Percentiles rank a stretch among this genome's conserved stretches.
These are phyloP conservation scores for Saccharomycopsis malanga DNA, from an alignment of 805 yeast species.

Conservation along the genomic window DNA sequence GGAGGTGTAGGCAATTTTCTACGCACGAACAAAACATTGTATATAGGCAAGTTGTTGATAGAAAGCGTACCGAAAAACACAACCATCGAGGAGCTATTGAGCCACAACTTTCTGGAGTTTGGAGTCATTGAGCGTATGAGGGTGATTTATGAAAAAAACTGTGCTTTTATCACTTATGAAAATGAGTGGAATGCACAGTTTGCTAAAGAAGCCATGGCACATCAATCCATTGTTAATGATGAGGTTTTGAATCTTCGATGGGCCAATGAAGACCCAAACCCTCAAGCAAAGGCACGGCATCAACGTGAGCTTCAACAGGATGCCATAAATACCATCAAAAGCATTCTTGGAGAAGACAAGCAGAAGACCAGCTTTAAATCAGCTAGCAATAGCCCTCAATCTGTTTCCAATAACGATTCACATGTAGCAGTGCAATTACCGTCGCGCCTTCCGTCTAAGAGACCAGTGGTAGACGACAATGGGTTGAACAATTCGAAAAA, in stretches of 20 bases:
- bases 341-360: neutral
- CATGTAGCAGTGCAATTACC: no score
- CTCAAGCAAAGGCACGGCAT: constrained; percentile 47
- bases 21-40: constrained; percentile 63
- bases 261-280: constrained; percentile 89
- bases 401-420: no score
- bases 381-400: neutral
- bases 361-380: neutral
- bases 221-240: constrained; percentile 61
- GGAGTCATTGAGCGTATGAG: constrained; percentile 68
- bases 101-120: constrained; percentile 57
- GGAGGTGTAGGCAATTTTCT: constrained; percentile 83
- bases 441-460: neutral
- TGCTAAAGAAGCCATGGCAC: constrained; percentile 91
- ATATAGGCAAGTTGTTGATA: constrained; percentile 54
- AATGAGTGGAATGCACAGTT: constrained; percentile 78
- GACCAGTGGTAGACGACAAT: neutral
- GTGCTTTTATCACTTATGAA: constrained; percentile 72
- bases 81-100: constrained; percentile 33
- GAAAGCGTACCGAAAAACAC: constrained; percentile 32
- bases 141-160: constrained; percentile 51
- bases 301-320: constrained; percentile 23
- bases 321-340: constrained; percentile 15
- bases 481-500: no score
- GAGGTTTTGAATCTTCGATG: constrained; percentile 70